These are phyloP conservation scores for Nakazawaea ernobii DNA, from an alignment of 805 yeast genomes.

Conservation along the genomic window DNA sequence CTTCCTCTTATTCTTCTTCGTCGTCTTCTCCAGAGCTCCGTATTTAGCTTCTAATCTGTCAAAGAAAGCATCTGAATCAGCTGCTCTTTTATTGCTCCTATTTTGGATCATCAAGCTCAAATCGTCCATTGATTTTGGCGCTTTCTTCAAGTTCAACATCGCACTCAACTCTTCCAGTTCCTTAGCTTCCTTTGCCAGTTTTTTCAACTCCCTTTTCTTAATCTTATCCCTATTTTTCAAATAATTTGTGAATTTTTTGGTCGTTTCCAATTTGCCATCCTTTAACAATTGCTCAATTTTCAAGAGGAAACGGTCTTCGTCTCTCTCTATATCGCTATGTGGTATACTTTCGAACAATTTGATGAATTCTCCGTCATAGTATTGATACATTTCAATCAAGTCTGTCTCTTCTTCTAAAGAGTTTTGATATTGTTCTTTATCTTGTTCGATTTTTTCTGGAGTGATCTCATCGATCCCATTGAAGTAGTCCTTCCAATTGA, in stretches of 20 bases:
- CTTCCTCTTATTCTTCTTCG: constrained; percentile 24
- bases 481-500: constrained; percentile 58
- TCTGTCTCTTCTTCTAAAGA: constrained; percentile 58
- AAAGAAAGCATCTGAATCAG: constrained; percentile 41
- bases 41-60: constrained; percentile 46
- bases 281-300: constrained; percentile 43
- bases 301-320: constrained; percentile 55
- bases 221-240: constrained; percentile 40
- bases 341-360: constrained; percentile 69
- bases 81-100: constrained; percentile 36
- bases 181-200: constrained; percentile 56
- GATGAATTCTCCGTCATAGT: constrained; percentile 63
- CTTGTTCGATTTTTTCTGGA: constrained; percentile 64
- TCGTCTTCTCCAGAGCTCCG: constrained; percentile 28
- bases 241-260: constrained; percentile 46
- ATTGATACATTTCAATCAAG: constrained; percentile 51
- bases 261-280: constrained; percentile 29
- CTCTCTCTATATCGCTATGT: constrained; percentile 61
- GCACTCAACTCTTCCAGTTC: constrained; percentile 50
- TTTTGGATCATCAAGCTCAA: constrained; percentile 44
- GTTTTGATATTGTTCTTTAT: constrained; percentile 56
- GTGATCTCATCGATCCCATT: constrained; percentile 43
- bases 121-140: constrained; percentile 20
- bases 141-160: constrained; percentile 28
- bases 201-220: constrained; percentile 42